Evolutionary conservation across 805 yeast species (phyloP), one percentile per base, ranked within the genome.

Genomic region (Kuraishia capsulata): DNA sequence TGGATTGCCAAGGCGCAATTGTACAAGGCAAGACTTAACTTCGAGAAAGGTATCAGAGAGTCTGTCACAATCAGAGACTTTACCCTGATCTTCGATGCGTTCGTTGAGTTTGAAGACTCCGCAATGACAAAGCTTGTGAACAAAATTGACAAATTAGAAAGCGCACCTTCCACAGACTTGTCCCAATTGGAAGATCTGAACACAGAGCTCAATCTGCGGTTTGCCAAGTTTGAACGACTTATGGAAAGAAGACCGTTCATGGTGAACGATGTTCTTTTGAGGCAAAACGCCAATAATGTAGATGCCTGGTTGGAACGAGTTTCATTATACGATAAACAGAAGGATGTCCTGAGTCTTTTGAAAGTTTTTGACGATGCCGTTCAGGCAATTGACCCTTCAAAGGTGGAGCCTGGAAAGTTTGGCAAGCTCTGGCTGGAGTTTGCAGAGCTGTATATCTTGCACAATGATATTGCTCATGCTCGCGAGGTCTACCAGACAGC

Each of bases 251-350:
- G 92, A 44, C 67, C 72, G 1, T 53, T 81, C 24, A 52, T 79
- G 33, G 47, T 83, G 10, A 86, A 74, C 50, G 94, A 86, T 49
- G 76, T 86, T 21, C 63, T 73, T 42, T 48, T 88, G 4, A 65
- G 82, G 31, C 80, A 76, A 46, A 71, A 79, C 48, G 62, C 72
- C 1, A 72, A 85, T 49, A 70, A 74, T 42, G 73, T 84, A 3
- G 69, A 65, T 21, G 70, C 68, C 38, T 90, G 97, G 97, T 56
- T 78, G 31, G 72, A 73, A 36, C 64, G 95, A 39, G 66, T 76
- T 0, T 59, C 62, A 0, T 45, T 81, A 1, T 67, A 64, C 44
- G 65, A 66, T 14, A 49, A 61, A 3, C 53, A 59, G 4, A 49
- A 48, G 3, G 64, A 69, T 19, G 46, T 64, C 28, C 51, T 61